phyloP scores from a whole-genome alignment of 148 eudicot species.

The Amaranthus cruentus region DNA sequence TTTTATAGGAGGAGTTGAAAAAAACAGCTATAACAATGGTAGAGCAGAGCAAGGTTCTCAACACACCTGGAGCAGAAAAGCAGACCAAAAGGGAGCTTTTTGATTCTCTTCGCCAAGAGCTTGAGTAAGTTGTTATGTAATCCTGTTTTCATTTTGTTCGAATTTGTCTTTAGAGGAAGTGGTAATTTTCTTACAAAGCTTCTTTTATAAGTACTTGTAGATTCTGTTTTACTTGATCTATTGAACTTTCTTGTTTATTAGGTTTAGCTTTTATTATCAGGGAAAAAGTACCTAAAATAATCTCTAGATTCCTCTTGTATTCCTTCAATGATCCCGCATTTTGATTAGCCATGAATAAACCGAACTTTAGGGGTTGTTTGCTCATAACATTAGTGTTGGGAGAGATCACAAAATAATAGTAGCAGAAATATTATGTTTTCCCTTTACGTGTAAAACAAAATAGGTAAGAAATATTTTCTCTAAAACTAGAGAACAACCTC shows the following conservation, averaged over 20 bases:
- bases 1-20: constrained; percentile 79
- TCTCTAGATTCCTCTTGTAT: no score
- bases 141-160: neutral
- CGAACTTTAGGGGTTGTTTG: no score
- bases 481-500: no score
- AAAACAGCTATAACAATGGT: constrained; percentile 90
- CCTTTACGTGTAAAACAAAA: no score
- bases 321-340: no score
- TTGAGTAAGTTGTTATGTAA: constrained; percentile 59
- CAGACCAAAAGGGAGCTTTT: constrained; percentile 97
- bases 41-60: constrained; percentile 95
- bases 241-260: neutral
- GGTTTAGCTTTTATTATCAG: neutral
- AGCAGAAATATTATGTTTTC: no score
- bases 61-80: constrained; percentile 94
- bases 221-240: neutral
- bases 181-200: neutral
- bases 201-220: neutral
- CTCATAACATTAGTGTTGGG: no score
- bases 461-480: no score
- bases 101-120: constrained; percentile 94
- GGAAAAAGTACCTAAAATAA: no score
- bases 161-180: neutral
- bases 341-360: no score
- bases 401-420: no score